These are phyloP conservation scores for Ceratopteris richardii DNA, from an alignment of 75 land plant species.

Conservation along the genomic window DNA sequence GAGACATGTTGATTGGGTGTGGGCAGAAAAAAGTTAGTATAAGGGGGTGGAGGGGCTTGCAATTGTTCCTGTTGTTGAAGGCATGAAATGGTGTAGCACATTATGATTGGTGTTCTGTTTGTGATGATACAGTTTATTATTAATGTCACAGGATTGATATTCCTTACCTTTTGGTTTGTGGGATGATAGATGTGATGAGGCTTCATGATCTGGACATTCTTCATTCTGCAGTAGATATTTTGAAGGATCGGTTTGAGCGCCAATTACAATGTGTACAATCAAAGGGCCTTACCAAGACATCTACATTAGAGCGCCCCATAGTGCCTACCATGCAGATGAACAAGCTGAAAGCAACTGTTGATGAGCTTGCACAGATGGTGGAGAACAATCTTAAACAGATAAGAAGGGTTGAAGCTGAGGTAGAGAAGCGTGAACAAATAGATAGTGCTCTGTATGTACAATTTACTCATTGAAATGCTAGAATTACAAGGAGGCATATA, in stretches of 20 bases:
- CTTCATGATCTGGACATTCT: constrained; percentile 65
- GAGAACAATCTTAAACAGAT: constrained; percentile 51
- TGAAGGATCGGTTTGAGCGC: constrained; percentile 64
- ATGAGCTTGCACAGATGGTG: constrained; percentile 45
- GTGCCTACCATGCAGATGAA: constrained; percentile 49
- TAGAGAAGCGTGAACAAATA: constrained; percentile 24
- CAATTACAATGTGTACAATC: constrained; percentile 19
- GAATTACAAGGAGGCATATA: too few relatives aligned
- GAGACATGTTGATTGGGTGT: too few relatives aligned
- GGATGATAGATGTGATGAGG: constrained; percentile 56
- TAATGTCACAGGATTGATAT: too few relatives aligned
- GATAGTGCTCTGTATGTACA: too few relatives aligned
- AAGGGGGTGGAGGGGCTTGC: too few relatives aligned
- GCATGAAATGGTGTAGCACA: too few relatives aligned
- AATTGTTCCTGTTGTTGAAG: too few relatives aligned
- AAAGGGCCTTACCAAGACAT: constrained; percentile 4
- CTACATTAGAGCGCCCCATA: constrained; percentile 14
- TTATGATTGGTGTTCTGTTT: too few relatives aligned
- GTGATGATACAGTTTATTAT: too few relatives aligned
- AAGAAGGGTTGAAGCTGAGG: constrained; percentile 38
- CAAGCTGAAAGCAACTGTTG: constrained; percentile 43
- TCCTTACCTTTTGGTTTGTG: too few relatives aligned
- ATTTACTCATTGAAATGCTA: too few relatives aligned
- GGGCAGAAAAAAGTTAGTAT: too few relatives aligned
- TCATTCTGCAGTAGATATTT: constrained; percentile 50